Evolutionary conservation across 345 rosid genomes (phyloP), one percentile per base, ranked within the genome.

Genomic region (Raphanus sativus): DNA sequence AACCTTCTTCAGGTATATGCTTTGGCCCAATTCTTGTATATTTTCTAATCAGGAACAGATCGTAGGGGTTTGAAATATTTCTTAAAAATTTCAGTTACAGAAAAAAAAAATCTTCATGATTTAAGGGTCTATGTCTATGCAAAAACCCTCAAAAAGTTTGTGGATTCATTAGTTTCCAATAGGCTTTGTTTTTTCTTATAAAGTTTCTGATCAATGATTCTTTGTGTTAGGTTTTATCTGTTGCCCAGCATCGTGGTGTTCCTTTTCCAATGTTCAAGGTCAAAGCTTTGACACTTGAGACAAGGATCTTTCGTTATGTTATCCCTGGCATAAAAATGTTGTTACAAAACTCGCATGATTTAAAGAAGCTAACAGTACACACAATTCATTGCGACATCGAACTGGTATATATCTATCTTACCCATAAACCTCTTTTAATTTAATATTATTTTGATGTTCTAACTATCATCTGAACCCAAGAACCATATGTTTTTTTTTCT

Each of bases 141-240:
- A 10, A 38, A 38, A 38, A 38, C 2, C 12, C 10, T 38, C 12
- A 38, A 38, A 38, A 38, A 45, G 3, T 45, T 45, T 42, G 4
- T 40, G 50, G 50, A 40, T 40, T 40, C 12, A 40, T 40, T 45
- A 45, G 52, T 45, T 45, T 45, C 6, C 52, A 45, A 3, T 48
- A 48, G 55, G 55, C 55, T 48, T 48, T 48, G 17, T 21, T 5
- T 50, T 50, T 50, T n/a, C 21, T 45, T n/a, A 50, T 50, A 50
- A 45, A 50, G 21, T 50, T 50, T 36, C 9, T 63, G 16, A 36
- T 36, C 4, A 11, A 38, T 36, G 30, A 65, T 36, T 10, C 16
- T 70, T 70, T 58, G 11, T 58, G 25, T 38, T 59, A 59, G 75
- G 16, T 25, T 59, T 59, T 70, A 59, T 36, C 75, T 70, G 5